Conservation (phyloP, 139 green algal genomes). For the Picochlorum costavermella region DNA sequence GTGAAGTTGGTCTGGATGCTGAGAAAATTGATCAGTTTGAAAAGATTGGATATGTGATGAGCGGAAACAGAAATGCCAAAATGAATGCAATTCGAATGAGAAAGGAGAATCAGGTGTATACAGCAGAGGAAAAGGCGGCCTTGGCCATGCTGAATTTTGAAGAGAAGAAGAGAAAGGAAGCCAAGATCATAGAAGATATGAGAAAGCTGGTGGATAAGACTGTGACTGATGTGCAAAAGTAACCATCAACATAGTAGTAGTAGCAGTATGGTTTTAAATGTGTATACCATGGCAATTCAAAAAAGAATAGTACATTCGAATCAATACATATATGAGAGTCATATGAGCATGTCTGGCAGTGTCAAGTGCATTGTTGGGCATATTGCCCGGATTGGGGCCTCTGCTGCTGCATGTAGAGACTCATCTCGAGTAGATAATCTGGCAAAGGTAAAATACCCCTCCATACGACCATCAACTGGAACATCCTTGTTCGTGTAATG, state of each 20-base stretch:
- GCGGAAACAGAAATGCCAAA: slow-evolving; percentile 77
- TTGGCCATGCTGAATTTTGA: slow-evolving; percentile 98
- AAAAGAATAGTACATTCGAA: too few species aligned
- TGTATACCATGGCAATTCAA: not conserved
- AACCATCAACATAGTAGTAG: not conserved
- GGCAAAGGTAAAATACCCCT: slow-evolving; percentile 68
- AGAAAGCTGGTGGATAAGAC: slow-evolving; percentile 63
- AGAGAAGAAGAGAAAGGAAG: slow-evolving; percentile 90
- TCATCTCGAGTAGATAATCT: slow-evolving; percentile 5
- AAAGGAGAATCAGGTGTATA: slow-evolving; percentile 92
- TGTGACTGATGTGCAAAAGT: slow-evolving; percentile 27
- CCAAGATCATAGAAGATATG: slow-evolving; percentile 82
- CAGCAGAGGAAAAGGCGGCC: slow-evolving; percentile 92
- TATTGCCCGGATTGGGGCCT: too few species aligned
- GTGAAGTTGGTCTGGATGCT: slow-evolving; percentile 82
- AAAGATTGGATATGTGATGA: slow-evolving; percentile 86
- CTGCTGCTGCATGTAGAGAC: too few species aligned
- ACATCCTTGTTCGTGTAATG: slow-evolving; percentile 14
- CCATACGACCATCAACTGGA: slow-evolving; percentile 38
- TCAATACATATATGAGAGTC: too few species aligned
- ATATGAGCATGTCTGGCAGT: too few species aligned
- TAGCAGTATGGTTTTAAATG: not conserved
- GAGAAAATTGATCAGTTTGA: slow-evolving; percentile 90
- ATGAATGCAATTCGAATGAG: slow-evolving; percentile 97
- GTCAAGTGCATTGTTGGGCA: too few species aligned